Evolutionary conservation across 768 basidiomycete species (phyloP), one percentile per base, ranked within the genome.

Genomic region (Butyriboletus loyo): DNA sequence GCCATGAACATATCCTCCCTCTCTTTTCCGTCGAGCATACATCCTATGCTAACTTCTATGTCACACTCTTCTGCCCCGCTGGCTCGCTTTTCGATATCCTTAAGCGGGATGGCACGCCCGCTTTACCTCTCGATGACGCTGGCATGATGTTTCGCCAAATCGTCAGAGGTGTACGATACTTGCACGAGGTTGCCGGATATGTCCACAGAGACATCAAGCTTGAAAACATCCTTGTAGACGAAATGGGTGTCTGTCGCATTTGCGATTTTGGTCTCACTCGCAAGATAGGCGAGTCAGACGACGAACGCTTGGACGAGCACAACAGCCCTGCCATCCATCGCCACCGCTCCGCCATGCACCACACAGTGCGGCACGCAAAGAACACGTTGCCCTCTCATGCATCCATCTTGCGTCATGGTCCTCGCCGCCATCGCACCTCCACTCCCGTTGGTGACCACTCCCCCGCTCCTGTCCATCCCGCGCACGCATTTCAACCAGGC

Each of bases 191-290:
- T 37, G 86, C 84, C 25, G 72, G 78, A 8, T 82, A 87, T 60
- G 87, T 95, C 49, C 96, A 99, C 73, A 82, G 93, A 61, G 97
- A 99, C 72, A 75, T 99, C 69, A 99, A 99, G 75, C 82, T 97
- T 53, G 97, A 98, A 73, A 99, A 99, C 73, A 84, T 98, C 44
- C 82, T 98, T 38, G 85, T 95, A 48, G 92, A 95, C 68, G 88
- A 91, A 66, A 84, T 82, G 75, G 88, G 90, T 50, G 79, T 85
- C n/a, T 93, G 92, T 75, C 83, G 84, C 64, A 86, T 96, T 30
- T 75, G 77, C 39, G 92, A 95, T 72, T 94, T 95, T 72, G 91
- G 92, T 44, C 81, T 94, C 75, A 78, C 89, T 19, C 77, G 80
- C 63, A 75, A 75, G 52, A 83, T 92, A 37, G 84, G 81, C 60